These are phyloP conservation scores for Lactarius indigo DNA, from an alignment of 768 basidiomycete species.

Conservation along the genomic window DNA sequence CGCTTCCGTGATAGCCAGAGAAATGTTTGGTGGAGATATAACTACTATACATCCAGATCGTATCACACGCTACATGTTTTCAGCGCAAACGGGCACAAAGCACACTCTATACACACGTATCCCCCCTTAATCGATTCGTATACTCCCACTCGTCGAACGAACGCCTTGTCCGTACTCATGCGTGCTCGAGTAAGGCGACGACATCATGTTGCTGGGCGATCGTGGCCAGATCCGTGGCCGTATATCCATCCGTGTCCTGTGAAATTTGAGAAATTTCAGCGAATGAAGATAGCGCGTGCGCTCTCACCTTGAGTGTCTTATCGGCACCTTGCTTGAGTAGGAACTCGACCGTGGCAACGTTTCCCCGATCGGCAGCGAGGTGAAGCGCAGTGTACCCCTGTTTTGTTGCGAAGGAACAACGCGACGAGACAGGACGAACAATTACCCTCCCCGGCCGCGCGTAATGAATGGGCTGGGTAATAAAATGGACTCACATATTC, in stretches of 20 bases:
- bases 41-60: not conserved
- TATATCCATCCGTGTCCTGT: conserved; percentile 67
- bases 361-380: conserved; percentile 81
- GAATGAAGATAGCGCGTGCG: conserved; percentile 9
- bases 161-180: conserved; percentile 1
- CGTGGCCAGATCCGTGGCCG: conserved; percentile 56
- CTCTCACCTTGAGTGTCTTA: conserved; percentile 53
- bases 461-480: not conserved
- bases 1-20: not conserved
- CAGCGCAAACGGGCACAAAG: not conserved
- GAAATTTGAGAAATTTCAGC: conserved; percentile 9
- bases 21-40: not conserved
- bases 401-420: not conserved
- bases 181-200: conserved; percentile 35
- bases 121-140: not conserved
- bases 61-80: not conserved
- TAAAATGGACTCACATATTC: conserved; percentile 57
- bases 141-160: not conserved
- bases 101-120: not conserved
- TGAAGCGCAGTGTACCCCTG: conserved; percentile 90
- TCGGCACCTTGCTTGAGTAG: conserved; percentile 68
- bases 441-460: not conserved
- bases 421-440: conserved; percentile 11
- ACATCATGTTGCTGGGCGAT: conserved; percentile 57
- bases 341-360: conserved; percentile 49